phyloP scores from a whole-genome alignment of 129 eudicot species.

The Helianthus tuberosus region DNA sequence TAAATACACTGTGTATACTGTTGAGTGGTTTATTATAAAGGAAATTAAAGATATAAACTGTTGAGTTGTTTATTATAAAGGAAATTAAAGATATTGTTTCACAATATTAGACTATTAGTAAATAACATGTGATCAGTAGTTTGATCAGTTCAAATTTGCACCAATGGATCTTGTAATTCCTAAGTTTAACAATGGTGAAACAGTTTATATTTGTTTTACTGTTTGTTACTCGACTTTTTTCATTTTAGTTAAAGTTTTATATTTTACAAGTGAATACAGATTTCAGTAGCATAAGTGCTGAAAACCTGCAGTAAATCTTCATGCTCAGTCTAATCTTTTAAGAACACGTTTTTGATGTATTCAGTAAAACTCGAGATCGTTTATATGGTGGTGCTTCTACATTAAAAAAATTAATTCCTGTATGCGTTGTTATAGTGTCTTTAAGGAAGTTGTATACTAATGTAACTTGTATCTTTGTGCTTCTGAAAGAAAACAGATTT shows the following conservation, averaged over 20 bases:
- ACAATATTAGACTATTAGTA: neutral
- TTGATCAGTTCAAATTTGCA: neutral
- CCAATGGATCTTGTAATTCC: neutral
- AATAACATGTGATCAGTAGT: constrained; percentile 14
- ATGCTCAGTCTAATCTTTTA: neutral
- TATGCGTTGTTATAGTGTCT: neutral
- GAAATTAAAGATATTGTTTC: constrained; percentile 10
- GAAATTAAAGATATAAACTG: constrained; percentile 11
- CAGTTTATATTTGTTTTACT: neutral
- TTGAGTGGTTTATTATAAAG: constrained; percentile 18
- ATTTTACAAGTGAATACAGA: neutral
- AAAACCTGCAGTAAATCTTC: neutral
- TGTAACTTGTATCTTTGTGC: neutral
- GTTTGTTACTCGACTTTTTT: neutral
- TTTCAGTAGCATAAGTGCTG: neutral
- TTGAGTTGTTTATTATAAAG: constrained; percentile 18
- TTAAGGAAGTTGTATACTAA: neutral
- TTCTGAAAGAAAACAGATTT: constrained; percentile 13
- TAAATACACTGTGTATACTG: neutral
- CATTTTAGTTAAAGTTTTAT: neutral
- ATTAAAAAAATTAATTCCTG: neutral
- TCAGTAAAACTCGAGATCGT: neutral
- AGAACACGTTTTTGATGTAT: neutral
- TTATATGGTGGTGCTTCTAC: neutral
- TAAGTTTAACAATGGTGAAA: neutral